phyloP scores from a whole-genome alignment of 495 filamentous ascomycete species.

The Penicillium paradoxum region DNA sequence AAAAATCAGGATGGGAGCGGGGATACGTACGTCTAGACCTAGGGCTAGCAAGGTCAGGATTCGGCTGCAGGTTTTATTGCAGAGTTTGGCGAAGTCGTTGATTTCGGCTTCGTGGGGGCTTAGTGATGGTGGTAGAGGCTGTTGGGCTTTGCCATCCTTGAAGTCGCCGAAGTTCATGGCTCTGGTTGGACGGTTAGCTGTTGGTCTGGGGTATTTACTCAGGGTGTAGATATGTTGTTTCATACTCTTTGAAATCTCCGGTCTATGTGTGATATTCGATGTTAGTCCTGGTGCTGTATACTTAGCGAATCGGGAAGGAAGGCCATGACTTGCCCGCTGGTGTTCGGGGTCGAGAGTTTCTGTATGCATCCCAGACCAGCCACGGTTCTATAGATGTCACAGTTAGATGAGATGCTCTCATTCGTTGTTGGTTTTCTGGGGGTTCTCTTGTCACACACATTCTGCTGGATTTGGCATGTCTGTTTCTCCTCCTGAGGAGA shows the following conservation, averaged over 20 bases:
- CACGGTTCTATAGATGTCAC: slow-evolving; percentile 57
- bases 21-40: slow-evolving; percentile 55
- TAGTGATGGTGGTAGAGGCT: slow-evolving; percentile 71
- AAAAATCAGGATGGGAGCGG: not conserved
- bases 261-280: slow-evolving; percentile 41
- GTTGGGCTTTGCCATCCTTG: slow-evolving; percentile 63
- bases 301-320: not conserved
- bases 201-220: not conserved
- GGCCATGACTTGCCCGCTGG: slow-evolving; percentile 57
- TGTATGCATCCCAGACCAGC: slow-evolving; percentile 84
- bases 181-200: slow-evolving; percentile 41
- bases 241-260: slow-evolving; percentile 90
- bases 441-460: slow-evolving; percentile 47
- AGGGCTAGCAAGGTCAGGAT: slow-evolving; percentile 71
- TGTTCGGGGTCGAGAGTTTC: slow-evolving; percentile 83
- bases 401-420: not conserved
- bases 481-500: slow-evolving; percentile 69
- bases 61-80: slow-evolving; percentile 66
- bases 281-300: slow-evolving; percentile 9
- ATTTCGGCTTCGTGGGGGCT: slow-evolving; percentile 55
- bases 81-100: slow-evolving; percentile 58
- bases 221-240: not conserved
- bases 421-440: not conserved
- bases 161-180: slow-evolving; percentile 91
- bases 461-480: slow-evolving; percentile 63